phyloP scores from a whole-genome alignment of 129 eudicot genomes.

The Solidago caesia region DNA sequence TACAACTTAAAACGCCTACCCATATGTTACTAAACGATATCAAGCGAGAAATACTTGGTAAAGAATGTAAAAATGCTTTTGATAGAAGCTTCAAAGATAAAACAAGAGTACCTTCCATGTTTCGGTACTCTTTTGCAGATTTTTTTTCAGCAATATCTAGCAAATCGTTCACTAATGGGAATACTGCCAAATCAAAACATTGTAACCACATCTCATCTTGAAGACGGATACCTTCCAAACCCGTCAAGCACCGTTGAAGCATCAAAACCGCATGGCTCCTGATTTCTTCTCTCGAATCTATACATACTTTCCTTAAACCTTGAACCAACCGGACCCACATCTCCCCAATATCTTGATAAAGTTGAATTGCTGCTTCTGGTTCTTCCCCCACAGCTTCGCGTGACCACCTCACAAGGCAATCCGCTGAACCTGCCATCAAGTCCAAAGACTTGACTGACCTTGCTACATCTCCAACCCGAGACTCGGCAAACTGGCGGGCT shows the following conservation, averaged over 20 bases:
- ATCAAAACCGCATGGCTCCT: conserved; percentile 63
- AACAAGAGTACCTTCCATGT: conserved; percentile 59
- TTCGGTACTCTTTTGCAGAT: conserved; percentile 65
- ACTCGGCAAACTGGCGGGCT: conserved; percentile 80
- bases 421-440: conserved; percentile 68
- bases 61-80: conserved; percentile 56
- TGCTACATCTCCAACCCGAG: conserved; percentile 61
- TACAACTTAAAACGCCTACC: conserved; percentile 51
- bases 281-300: conserved; percentile 71
- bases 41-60: conserved; percentile 42
- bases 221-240: conserved; percentile 50
- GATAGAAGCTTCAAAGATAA: conserved; percentile 61
- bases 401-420: conserved; percentile 60
- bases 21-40: conserved; percentile 53
- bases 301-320: conserved; percentile 56
- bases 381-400: conserved; percentile 53
- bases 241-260: conserved; percentile 60
- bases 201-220: conserved; percentile 62
- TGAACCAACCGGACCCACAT: conserved; percentile 84
- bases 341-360: conserved; percentile 68
- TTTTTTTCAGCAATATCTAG: conserved; percentile 46
- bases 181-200: conserved; percentile 64
- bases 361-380: conserved; percentile 38
- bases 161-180: conserved; percentile 54
- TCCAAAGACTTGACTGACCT: conserved; percentile 58